These are phyloP conservation scores for Medicago lupulina DNA, from an alignment of 306 rosid genomes.

Conservation along the genomic window DNA sequence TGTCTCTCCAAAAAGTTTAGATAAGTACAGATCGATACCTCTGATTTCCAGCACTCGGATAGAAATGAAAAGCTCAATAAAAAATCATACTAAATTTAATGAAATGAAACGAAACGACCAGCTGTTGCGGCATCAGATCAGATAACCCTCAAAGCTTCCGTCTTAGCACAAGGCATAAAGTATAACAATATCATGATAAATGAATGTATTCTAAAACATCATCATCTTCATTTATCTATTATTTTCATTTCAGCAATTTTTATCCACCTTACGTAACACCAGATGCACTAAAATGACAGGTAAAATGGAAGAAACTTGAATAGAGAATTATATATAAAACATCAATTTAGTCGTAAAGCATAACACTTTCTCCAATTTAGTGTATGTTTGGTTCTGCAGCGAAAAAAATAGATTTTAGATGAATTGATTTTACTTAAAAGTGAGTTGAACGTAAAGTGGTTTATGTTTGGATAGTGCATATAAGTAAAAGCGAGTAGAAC, in stretches of 20 bases:
- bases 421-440: no score
- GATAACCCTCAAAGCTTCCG: conserved; percentile 37
- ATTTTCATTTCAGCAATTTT: neutral
- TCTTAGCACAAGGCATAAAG: conserved; percentile 32
- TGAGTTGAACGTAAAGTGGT: no score
- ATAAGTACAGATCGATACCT: conserved; percentile 42
- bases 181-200: conserved; percentile 29
- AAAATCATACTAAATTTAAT: conserved; percentile 25
- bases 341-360: no score
- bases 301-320: no score
- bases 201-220: conserved; percentile 6
- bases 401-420: no score
- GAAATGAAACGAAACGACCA: conserved; percentile 37
- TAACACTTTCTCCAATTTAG: no score
- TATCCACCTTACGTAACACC: conserved; percentile 6
- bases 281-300: neutral
- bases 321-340: no score
- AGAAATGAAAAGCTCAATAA: conserved; percentile 45
- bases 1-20: conserved; percentile 19
- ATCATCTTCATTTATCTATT: neutral
- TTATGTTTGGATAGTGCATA: no score
- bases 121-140: conserved; percentile 36
- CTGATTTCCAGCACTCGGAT: conserved; percentile 42
- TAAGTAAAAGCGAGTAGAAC: no score
- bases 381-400: no score